phyloP scores from a whole-genome alignment of 371 early-diverging fungal genomes.

The Lichtheimia corymbifera region DNA sequence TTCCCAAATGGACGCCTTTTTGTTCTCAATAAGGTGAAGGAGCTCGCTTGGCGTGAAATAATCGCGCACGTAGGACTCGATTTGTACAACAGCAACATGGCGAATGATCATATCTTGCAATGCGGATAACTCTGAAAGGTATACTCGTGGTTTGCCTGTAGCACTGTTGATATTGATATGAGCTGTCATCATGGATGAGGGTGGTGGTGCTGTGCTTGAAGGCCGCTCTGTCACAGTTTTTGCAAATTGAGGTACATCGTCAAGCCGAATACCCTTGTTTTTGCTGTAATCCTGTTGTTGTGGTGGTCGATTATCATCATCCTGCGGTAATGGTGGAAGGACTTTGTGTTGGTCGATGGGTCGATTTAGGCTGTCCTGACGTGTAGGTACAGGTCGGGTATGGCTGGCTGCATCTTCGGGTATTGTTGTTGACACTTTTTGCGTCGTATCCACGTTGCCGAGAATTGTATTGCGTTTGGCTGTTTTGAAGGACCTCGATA shows the following conservation, averaged over 20 bases:
- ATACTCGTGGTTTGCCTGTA: constrained; percentile 39
- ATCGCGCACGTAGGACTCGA: constrained; percentile 73
- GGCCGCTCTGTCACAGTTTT: constrained; percentile 7
- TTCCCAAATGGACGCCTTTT: constrained; percentile 75
- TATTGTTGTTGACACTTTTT: constrained; percentile 8
- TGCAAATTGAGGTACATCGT: constrained; percentile 4
- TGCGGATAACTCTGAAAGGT: constrained; percentile 81
- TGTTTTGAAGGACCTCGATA: constrained; percentile 61
- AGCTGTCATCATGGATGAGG: not conserved
- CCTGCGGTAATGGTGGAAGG: constrained; percentile 5
- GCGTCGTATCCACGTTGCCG: constrained; percentile 22
- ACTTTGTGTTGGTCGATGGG: constrained; percentile 28
- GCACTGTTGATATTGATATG: constrained; percentile 6
- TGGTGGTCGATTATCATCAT: not conserved
- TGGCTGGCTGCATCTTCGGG: constrained; percentile 7
- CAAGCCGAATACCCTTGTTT: constrained; percentile 8
- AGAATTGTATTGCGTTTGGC: constrained; percentile 56
- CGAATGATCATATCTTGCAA: constrained; percentile 85
- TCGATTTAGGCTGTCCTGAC: constrained; percentile 34
- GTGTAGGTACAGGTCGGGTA: constrained; percentile 22
- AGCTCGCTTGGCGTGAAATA: constrained; percentile 68
- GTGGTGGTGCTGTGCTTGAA: not conserved
- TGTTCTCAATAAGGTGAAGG: constrained; percentile 68
- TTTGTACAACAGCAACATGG: constrained; percentile 79
- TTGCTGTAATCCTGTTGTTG: not conserved